phyloP scores from a whole-genome alignment of 805 yeast genomes.

The Yarrowia bubula region DNA sequence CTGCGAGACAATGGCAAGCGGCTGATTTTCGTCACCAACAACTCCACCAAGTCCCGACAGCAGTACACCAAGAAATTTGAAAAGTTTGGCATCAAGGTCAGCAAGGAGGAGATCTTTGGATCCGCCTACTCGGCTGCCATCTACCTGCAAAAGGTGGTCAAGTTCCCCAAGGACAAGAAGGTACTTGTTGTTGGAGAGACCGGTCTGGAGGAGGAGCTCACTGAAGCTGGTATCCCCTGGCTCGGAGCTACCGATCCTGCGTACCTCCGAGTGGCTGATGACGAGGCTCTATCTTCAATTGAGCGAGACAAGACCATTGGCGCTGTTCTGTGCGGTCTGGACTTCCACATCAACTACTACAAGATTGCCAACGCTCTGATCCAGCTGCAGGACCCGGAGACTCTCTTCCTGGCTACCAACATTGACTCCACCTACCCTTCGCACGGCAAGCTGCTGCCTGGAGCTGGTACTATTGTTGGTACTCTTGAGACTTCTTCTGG shows the following conservation, averaged over 20 bases:
- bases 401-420: slow-evolving; percentile 86
- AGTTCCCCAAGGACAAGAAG: slow-evolving; percentile 71
- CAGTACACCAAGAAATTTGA: slow-evolving; percentile 75
- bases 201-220: slow-evolving; percentile 80
- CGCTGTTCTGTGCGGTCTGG: slow-evolving; percentile 87
- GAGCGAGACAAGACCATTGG: slow-evolving; percentile 69
- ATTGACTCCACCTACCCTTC: slow-evolving; percentile 93
- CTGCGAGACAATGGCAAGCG: slow-evolving; percentile 59
- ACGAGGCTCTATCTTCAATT: slow-evolving; percentile 43
- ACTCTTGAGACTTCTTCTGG: slow-evolving; percentile 71
- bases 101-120: slow-evolving; percentile 74
- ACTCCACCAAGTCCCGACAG: slow-evolving; percentile 84
- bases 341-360: slow-evolving; percentile 71
- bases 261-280: slow-evolving; percentile 51
- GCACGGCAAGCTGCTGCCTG: slow-evolving; percentile 81
- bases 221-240: slow-evolving; percentile 67
- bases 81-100: slow-evolving; percentile 50
- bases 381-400: slow-evolving; percentile 62
- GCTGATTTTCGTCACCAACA: slow-evolving; percentile 88
- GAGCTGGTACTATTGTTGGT: slow-evolving; percentile 90
- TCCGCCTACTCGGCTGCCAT: slow-evolving; percentile 90
- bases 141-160: slow-evolving; percentile 71
- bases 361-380: slow-evolving; percentile 79
- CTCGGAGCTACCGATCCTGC: slow-evolving; percentile 81
- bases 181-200: slow-evolving; percentile 87